Base-by-base conservation (phyloP, 306 rosid genomes). In the Ochetophila trinervis region DNA sequence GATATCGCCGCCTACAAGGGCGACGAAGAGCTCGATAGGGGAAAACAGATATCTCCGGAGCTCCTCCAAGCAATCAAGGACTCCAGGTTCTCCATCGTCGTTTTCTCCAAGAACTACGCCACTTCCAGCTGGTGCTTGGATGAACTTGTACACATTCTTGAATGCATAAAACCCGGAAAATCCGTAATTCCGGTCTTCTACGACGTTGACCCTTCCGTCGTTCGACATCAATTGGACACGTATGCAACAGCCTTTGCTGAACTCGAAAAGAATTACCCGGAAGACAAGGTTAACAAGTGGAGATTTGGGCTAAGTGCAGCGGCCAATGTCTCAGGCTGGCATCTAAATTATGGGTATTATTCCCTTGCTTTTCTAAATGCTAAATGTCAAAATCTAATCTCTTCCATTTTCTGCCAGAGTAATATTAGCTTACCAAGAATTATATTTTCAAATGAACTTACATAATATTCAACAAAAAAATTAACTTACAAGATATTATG, bases 251-350 rank as follows among this genome's bases (percentile, higher is more conserved):
- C 53, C 53, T 49, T 49, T 49, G 21, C 53, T 14, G 45, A 58
- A 18, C 65, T 35, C 10, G 51, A 36, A 37, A 18, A 40, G 19
- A 49, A 12, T 17, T 49, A 49, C 1, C 42, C 6, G 21, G 10
- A 0, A 24, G 42, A 57, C 4, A 2, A 32, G 5, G 21, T 12
- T 5, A 8, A 18, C n/a, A 9, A 10, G 24, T 59, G 63, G 63
- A 18, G 16, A 18, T 13, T 36, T 32, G 63, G 48, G 5, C 14
- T 59, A 13, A 35, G 16, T 16, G 8, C 4, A 0, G 63, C 11
- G 17, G 63, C 63, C 8, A 59, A 35, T 59, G 7, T 59, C 5
- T 59, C 63, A 23, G 63, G 63, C 8, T 59, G 48, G 49, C 1
- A 36, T 18, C 3, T 5, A 18, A 8, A 0, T 12, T 4, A 57